phyloP scores from a whole-genome alignment of 1,284 basidiomycete species.

The Ustilago loliicola region DNA sequence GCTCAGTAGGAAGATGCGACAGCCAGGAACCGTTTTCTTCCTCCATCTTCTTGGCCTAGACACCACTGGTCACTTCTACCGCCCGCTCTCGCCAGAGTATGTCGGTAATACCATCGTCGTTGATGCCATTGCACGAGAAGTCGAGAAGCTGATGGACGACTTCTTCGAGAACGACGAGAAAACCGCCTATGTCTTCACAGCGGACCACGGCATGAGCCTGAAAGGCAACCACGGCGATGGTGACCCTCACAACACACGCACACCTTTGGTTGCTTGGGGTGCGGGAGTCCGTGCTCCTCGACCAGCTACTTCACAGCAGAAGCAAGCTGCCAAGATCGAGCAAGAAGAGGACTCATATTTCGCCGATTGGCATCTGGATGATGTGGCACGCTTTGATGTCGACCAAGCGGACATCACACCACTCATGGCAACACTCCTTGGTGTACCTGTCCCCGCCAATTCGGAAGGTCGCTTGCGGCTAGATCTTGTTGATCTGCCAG shows the following conservation, averaged over 20 bases:
- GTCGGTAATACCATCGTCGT: slow-evolving; percentile 86
- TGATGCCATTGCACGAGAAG: slow-evolving; percentile 80
- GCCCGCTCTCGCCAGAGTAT: slow-evolving; percentile 89
- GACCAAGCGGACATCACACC: slow-evolving; percentile 87
- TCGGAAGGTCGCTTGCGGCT: slow-evolving; percentile 70
- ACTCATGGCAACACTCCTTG: slow-evolving; percentile 75
- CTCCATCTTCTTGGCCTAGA: slow-evolving; percentile 87
- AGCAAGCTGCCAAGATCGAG: slow-evolving; percentile 10
- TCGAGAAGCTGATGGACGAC: slow-evolving; percentile 77
- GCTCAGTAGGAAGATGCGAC: slow-evolving; percentile 74
- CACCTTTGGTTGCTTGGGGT: slow-evolving; percentile 87
- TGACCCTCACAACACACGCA: slow-evolving; percentile 88
- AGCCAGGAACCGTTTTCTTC: slow-evolving; percentile 79
- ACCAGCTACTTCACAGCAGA: slow-evolving; percentile 14
- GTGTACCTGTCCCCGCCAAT: slow-evolving; percentile 67
- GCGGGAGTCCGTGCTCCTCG: slow-evolving; percentile 73
- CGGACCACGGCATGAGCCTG: slow-evolving; percentile 90
- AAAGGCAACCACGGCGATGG: slow-evolving; percentile 93
- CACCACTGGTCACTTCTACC: slow-evolving; percentile 87
- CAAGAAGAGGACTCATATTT: slow-evolving; percentile 51
- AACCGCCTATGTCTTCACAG: slow-evolving; percentile 86
- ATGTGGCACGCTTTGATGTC: slow-evolving; percentile 73
- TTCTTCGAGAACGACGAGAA: slow-evolving; percentile 76
- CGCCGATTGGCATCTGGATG: slow-evolving; percentile 57
- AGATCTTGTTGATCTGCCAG: slow-evolving; percentile 61